Base-by-base conservation (phyloP, 2,329 filamentous ascomycete species). In the Lachnellula suecica region DNA sequence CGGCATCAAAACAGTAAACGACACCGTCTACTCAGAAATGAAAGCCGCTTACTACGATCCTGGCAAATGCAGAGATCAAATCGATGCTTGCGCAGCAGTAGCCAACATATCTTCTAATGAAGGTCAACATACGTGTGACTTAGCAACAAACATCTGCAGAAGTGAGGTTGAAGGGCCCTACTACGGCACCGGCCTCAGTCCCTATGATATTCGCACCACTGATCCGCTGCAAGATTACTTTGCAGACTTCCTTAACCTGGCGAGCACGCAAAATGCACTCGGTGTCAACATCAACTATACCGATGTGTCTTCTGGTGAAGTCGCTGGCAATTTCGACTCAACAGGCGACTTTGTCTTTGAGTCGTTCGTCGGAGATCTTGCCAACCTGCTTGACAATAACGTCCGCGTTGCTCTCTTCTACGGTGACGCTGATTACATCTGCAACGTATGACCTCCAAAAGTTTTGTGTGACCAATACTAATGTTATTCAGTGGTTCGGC, bases 391-490 rank as follows among this genome's bases (percentile, higher is more conserved):
- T 44, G 72, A 79, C 11, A 75, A 71, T 1, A 83, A 82, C 20
- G 79, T 89, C 13, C 83, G 81, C 7, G 79, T 93, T 9, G 84
- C 84, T 9, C 70, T 92, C 54, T 76, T 90, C 41, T 88, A 91
- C 64, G 80, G 81, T 34, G 81, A 84, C 62, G 68, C 79, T 53
- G 81, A 84, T 66, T 83, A 78, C 63, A 75, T 79, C 52, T 84
- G 81, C 67, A 84, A 83, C 66, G 45, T 47, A 25, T 47, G 45
- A n/a, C 27, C 19, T 25, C 27, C 15, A 1, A 8, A 13, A 6
- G 19, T 27, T 6, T 20, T 45, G 8, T 34, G 4, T n/a, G 8
- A 25, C 17, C 11, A 6, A 10, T 20, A 22, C 45, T 47, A 47
- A 47, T 35, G 22, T 11, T 22, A 6, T 13, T 6, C 11, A 40